Conservation (phyloP, 345 rosid genomes). For the Lumnitzera racemosa region DNA sequence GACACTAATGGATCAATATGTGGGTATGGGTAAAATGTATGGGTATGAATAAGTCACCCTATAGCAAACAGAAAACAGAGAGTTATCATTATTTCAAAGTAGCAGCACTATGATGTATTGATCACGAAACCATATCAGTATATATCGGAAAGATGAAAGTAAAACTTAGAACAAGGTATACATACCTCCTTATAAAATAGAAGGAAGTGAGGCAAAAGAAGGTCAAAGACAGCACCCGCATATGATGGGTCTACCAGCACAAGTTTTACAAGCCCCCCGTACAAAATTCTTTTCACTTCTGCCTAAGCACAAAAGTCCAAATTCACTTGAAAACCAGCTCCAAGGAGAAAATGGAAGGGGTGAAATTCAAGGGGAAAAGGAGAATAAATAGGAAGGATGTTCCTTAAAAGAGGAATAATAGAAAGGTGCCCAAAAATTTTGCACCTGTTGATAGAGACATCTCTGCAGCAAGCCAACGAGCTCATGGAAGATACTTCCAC, state of each 20-base stretch:
- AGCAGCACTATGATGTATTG: too few species aligned
- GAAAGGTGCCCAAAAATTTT: background rate
- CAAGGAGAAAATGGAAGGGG: conserved; percentile 1
- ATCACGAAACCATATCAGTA: background rate
- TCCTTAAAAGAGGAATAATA: too few species aligned
- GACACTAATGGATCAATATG: too few species aligned
- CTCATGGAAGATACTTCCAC: conserved; percentile 54
- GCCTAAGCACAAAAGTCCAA: conserved; percentile 36
- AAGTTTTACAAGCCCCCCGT: conserved; percentile 69
- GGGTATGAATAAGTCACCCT: too few species aligned
- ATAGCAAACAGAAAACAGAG: too few species aligned
- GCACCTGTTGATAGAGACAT: conserved; percentile 81
- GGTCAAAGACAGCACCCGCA: conserved; percentile 53
- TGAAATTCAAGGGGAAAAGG: too few species aligned
- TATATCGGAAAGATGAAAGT: background rate
- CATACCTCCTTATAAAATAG: conserved; percentile 62
- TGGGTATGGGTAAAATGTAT: too few species aligned
- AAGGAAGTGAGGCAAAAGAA: conserved; percentile 77
- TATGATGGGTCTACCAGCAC: conserved; percentile 57
- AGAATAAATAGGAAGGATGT: too few species aligned
- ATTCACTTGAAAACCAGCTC: conserved; percentile 10
- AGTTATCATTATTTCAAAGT: too few species aligned
- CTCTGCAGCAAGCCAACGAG: conserved; percentile 76
- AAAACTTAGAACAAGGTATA: background rate
- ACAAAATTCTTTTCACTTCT: conserved; percentile 51